Percentiles rank a stretch among this genome's conserved stretches.
phyloP scores from a whole-genome alignment of 495 filamentous ascomycete species.

The Xylaria curta region DNA sequence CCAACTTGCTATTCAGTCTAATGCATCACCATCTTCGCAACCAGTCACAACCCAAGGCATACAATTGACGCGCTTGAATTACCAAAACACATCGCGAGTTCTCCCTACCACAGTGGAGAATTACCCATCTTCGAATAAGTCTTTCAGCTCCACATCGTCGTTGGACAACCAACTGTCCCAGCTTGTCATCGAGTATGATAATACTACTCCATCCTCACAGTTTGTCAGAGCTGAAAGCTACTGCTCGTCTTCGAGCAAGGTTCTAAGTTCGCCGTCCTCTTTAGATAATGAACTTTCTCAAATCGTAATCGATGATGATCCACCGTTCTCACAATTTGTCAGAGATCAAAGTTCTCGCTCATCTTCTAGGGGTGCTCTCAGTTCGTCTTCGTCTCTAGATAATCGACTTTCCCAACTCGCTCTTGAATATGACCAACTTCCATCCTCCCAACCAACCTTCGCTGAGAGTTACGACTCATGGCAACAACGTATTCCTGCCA shows the following conservation, averaged over 20 bases:
- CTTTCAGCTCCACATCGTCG: slow-evolving; percentile 20
- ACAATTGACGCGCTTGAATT: slow-evolving; percentile 13
- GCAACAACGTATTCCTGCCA: neutral
- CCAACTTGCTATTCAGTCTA: slow-evolving; percentile 22
- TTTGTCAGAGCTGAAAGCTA: neutral
- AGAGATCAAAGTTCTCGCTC: neutral
- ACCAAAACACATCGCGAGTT: slow-evolving; percentile 15
- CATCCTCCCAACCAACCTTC: neutral
- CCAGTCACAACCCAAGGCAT: slow-evolving; percentile 11
- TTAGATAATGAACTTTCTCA: slow-evolving; percentile 18
- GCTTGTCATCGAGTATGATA: slow-evolving; percentile 3
- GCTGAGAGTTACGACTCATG: neutral
- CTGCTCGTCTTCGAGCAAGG: slow-evolving; percentile 20
- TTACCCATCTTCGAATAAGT: slow-evolving; percentile 14
- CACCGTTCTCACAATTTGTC: neutral
- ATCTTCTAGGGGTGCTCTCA: slow-evolving; percentile 11
- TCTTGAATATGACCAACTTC: neutral
- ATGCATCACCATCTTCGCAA: slow-evolving; percentile 21
- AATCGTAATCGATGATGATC: slow-evolving; percentile 1
- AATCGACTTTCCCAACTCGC: slow-evolving; percentile 10
- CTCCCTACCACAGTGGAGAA: slow-evolving; percentile 4
- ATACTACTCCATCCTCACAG: slow-evolving; percentile 2
- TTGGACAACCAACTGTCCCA: slow-evolving; percentile 8
- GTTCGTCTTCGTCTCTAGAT: slow-evolving; percentile 20
- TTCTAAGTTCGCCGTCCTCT: slow-evolving; percentile 9